Conservation (phyloP, 1,284 basidiomycete species). For the Ustilago loliicola region DNA sequence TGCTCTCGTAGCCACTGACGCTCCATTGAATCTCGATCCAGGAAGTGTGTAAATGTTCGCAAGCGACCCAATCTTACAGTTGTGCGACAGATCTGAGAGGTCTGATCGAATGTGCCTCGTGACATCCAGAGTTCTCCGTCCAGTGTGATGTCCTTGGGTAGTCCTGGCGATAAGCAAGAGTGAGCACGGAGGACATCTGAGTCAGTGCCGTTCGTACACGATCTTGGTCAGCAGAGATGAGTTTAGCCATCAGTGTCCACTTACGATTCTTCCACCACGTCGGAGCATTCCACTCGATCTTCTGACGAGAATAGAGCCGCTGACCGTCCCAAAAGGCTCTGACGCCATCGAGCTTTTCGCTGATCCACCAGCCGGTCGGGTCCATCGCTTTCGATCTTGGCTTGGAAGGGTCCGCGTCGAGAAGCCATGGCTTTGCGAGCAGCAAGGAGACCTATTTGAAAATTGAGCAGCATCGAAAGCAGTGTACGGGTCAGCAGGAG, state of each 20-base stretch:
- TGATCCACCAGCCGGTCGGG: constrained; percentile 79
- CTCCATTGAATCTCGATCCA: constrained; percentile 47
- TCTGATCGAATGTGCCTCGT: constrained; percentile 58
- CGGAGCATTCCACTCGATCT: constrained; percentile 77
- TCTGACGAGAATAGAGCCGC: constrained; percentile 76
- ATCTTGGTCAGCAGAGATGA: no score
- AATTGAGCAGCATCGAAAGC: not conserved
- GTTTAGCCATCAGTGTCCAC: constrained; percentile 41
- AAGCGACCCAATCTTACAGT: constrained; percentile 53
- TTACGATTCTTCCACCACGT: constrained; percentile 77
- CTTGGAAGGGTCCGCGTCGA: constrained; percentile 72
- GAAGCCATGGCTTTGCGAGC: constrained; percentile 77
- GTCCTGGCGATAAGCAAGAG: constrained; percentile 70
- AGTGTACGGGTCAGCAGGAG: not conserved
- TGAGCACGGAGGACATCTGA: not conserved
- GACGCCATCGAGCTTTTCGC: constrained; percentile 74
- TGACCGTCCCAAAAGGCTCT: constrained; percentile 77
- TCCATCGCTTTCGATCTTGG: constrained; percentile 70
- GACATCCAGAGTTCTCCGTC: constrained; percentile 74
- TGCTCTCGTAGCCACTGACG: constrained; percentile 46
- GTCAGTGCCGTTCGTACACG: not conserved
- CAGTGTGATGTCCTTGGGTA: constrained; percentile 76
- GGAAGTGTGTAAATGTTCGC: constrained; percentile 35
- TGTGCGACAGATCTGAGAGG: constrained; percentile 49
- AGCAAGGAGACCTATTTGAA: constrained; percentile 70